phyloP scores from a whole-genome alignment of 257 asterid species.

The Datura wrightii region DNA sequence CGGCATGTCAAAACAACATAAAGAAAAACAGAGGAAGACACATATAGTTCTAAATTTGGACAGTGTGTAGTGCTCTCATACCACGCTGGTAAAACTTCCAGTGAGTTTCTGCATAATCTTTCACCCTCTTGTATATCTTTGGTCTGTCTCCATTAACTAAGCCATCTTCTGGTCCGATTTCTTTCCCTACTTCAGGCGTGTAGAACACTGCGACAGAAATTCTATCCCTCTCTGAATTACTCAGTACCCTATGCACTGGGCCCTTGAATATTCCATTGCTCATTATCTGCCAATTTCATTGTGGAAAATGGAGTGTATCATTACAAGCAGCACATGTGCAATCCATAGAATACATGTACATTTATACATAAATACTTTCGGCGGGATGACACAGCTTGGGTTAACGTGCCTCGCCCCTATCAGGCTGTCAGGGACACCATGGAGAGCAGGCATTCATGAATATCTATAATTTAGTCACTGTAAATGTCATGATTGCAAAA shows the following conservation, averaged over 20 bases:
- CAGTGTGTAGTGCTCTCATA: constrained; percentile 29
- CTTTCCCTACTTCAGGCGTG: constrained; percentile 55
- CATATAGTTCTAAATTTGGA: neutral
- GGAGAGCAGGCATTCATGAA: neutral
- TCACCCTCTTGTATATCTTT: constrained; percentile 49
- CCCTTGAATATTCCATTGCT: constrained; percentile 61
- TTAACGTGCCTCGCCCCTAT: too few relatives aligned
- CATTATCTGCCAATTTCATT: constrained; percentile 47
- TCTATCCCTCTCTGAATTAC: constrained; percentile 47
- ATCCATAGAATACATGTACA: neutral
- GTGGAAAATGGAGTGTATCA: neutral
- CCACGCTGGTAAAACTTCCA: constrained; percentile 38
- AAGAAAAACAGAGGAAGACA: neutral
- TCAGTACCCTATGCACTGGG: constrained; percentile 58
- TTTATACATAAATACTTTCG: neutral
- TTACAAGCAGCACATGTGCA: neutral
- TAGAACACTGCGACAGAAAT: constrained; percentile 50
- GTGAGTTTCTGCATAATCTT: constrained; percentile 57
- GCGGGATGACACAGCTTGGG: too few relatives aligned
- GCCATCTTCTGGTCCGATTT: constrained; percentile 63
- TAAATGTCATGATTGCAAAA: neutral
- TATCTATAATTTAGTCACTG: neutral
- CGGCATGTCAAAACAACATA: neutral
- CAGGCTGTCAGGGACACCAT: too few relatives aligned
- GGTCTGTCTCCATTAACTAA: constrained; percentile 42